phyloP scores from a whole-genome alignment of 805 yeast species.

The Candida hungchunana region DNA sequence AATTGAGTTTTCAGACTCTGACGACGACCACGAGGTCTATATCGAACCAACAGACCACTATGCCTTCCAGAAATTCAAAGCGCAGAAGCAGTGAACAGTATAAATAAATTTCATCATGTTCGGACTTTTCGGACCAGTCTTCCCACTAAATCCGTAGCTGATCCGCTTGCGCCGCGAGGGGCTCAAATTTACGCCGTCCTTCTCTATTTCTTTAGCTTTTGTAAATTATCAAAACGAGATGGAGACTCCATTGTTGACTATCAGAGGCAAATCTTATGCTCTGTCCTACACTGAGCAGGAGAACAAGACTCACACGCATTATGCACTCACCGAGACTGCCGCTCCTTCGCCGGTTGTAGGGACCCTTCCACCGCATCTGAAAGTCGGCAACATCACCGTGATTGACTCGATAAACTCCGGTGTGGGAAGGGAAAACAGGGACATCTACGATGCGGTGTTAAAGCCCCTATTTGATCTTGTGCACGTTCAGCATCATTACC shows the following conservation, averaged over 20 bases:
- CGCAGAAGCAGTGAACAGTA: too few species aligned
- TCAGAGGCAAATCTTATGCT: too few species aligned
- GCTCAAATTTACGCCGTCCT: too few species aligned
- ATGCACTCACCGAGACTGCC: neutral
- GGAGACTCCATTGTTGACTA: too few species aligned
- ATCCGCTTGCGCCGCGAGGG: too few species aligned
- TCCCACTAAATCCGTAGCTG: neutral
- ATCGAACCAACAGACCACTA: neutral
- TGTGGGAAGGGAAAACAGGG: conserved; percentile 30
- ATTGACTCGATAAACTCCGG: conserved; percentile 37
- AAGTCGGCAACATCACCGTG: conserved; percentile 19
- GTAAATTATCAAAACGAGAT: too few species aligned
- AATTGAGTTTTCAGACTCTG: neutral
- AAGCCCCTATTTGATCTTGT: conserved; percentile 43
- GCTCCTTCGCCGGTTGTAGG: neutral
- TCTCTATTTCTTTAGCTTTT: too few species aligned
- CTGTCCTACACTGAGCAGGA: too few species aligned
- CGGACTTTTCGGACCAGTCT: neutral
- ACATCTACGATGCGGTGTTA: conserved; percentile 40
- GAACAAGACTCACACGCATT: neutral
- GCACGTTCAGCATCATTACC: conserved; percentile 34
- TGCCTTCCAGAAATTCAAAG: conserved; percentile 7
- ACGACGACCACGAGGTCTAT: neutral
- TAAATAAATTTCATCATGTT: too few species aligned
- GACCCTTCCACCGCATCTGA: conserved; percentile 11